phyloP scores from a whole-genome alignment of 441 rosid genomes.

The Jatropha multifida region DNA sequence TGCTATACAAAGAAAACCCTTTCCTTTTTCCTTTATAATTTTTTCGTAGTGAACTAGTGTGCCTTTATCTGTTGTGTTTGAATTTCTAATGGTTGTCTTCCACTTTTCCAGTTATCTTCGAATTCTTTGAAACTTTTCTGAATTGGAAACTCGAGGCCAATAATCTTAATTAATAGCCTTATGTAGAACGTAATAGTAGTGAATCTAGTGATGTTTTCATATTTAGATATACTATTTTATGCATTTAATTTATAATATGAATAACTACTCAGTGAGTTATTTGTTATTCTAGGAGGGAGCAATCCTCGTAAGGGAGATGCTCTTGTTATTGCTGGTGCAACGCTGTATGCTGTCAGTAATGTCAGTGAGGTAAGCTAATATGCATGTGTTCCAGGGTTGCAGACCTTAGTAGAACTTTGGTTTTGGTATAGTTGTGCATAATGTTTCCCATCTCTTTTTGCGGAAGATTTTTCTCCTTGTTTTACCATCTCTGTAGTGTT shows the following conservation, averaged over 20 bases:
- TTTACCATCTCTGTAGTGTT: not conserved
- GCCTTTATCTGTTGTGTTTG: not conserved
- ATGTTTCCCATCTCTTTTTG: not conserved
- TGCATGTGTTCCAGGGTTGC: not conserved
- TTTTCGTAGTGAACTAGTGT: too few species aligned
- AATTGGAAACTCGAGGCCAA: not conserved
- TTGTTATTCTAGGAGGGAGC: conserved; percentile 57
- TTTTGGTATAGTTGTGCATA: not conserved
- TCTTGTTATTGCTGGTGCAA: conserved; percentile 84
- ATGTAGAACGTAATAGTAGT: not conserved
- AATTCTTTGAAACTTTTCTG: not conserved
- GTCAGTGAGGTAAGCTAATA: conserved; percentile 70
- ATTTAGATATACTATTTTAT: not conserved
- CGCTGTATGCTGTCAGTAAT: conserved; percentile 77
- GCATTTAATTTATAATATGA: not conserved
- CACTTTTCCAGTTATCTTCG: not conserved
- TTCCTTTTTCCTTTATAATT: too few species aligned
- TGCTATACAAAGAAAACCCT: not conserved
- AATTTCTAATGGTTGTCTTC: not conserved
- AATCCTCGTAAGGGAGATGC: conserved; percentile 75
- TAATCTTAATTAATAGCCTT: not conserved
- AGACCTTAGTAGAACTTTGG: not conserved
- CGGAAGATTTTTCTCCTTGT: not conserved
- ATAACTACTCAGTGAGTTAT: not conserved
- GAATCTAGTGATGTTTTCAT: not conserved